Conservation (phyloP, 768 basidiomycete species). For the Hygrocybe coccinea region DNA sequence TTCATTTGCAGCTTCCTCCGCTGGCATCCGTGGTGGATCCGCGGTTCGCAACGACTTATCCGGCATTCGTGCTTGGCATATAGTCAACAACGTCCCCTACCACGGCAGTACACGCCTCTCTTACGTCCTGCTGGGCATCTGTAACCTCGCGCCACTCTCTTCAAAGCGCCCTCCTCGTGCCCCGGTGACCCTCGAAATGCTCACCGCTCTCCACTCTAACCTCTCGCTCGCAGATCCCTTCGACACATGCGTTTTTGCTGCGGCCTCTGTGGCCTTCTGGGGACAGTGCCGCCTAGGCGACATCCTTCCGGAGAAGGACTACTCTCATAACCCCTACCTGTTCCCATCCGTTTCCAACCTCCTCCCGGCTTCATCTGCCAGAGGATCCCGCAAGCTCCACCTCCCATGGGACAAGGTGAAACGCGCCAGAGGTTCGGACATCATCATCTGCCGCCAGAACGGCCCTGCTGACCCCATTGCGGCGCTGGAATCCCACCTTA, state of each 20-base stretch:
- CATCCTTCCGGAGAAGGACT: conserved; percentile 16
- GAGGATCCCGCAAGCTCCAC: conserved; percentile 16
- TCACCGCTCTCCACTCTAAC: conserved; percentile 9
- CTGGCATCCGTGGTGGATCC: conserved; percentile 16
- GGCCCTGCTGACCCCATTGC: conserved; percentile 17
- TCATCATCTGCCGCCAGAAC: conserved; percentile 16
- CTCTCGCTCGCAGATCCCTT: conserved; percentile 16
- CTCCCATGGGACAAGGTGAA: conserved; percentile 26
- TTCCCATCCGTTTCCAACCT: conserved; percentile 6
- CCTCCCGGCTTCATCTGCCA: background rate
- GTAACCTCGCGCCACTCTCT: conserved; percentile 20
- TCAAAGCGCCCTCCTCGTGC: conserved; percentile 13
- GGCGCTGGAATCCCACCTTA: conserved; percentile 11
- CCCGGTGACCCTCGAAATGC: conserved; percentile 22
- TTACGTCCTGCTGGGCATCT: conserved; percentile 22
- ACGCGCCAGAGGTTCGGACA: conserved; percentile 13
- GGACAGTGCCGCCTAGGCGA: conserved; percentile 31
- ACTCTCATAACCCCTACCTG: background rate
- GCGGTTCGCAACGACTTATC: conserved; percentile 21
- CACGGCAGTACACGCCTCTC: conserved; percentile 13
- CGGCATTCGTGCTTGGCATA: conserved; percentile 33
- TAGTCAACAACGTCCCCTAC: conserved; percentile 23
- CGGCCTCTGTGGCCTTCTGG: conserved; percentile 29
- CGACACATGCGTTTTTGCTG: conserved; percentile 22
- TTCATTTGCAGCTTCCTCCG: conserved; percentile 23